Conservation (phyloP, 1,284 basidiomycete species). For the Heterobasidion parviporum region DNA sequence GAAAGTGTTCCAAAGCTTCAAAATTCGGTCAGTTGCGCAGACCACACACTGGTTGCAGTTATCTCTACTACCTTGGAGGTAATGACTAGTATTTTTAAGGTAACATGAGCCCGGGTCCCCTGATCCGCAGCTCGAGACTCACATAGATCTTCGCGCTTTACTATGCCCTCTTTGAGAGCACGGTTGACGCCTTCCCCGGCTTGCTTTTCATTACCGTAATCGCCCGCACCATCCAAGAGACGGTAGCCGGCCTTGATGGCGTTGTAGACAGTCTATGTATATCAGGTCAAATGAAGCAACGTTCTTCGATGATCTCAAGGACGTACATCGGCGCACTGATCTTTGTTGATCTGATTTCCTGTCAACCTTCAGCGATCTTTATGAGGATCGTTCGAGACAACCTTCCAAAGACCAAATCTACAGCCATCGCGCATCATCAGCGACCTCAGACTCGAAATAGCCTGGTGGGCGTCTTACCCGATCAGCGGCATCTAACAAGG, state of each 20-base stretch:
- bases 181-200: slow-evolving; percentile 68
- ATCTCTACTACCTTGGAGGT: slow-evolving; percentile 47
- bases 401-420: slow-evolving; percentile 71
- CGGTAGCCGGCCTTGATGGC: slow-evolving; percentile 72
- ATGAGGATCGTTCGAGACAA: slow-evolving; percentile 11
- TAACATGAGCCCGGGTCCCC: slow-evolving; percentile 2
- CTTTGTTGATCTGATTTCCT: slow-evolving; percentile 41
- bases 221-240: slow-evolving; percentile 76
- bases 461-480: slow-evolving; percentile 32
- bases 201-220: slow-evolving; percentile 85
- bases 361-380: slow-evolving; percentile 3
- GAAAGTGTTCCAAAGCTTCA: slow-evolving; percentile 76
- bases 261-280: slow-evolving; percentile 50
- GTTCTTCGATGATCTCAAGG: not conserved
- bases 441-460: not conserved
- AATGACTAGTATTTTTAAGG: slow-evolving; percentile 34
- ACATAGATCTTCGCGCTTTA: slow-evolving; percentile 74
- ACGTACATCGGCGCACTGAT: slow-evolving; percentile 50
- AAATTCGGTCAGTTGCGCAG: not conserved
- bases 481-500: slow-evolving; percentile 47
- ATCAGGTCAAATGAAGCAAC: not conserved
- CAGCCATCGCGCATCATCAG: slow-evolving; percentile 1
- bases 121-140: slow-evolving; percentile 24
- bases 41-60: not conserved
- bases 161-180: slow-evolving; percentile 68